Base-by-base conservation (phyloP, 2,329 filamentous ascomycete species). In the Pseudophaeomoniella oleicola region DNA sequence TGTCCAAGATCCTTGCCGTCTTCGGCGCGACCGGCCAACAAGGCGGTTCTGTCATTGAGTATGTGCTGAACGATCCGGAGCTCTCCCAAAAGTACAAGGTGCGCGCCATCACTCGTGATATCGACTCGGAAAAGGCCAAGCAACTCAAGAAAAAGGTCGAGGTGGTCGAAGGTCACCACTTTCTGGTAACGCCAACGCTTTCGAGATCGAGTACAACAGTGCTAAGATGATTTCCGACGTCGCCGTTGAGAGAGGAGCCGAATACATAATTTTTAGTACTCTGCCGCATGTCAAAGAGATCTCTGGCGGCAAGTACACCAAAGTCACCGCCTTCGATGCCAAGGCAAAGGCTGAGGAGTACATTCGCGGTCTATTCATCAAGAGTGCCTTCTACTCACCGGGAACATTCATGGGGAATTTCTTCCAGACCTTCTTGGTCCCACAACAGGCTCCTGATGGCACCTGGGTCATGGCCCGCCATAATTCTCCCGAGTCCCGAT, bases 281-380 rank as follows among this genome's bases (percentile, higher is more conserved):
- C 35, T 50, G 31, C 44, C 43, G 11, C 16, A 41, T 12, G 29
- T 46, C 6, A 43, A 27, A 2, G 35, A 45, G n/a, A 48, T 60
- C 30, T 49, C 49, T 0, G 37, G 42, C n/a, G 60, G 59, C 4
- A 51, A 49, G 12, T 46, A 59, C 9, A 48, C 40, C 13, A 44
- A 56, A 16, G 56, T 59, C 2, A 43, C 60, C 41, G 66, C 71
- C 43, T 77, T 76, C 41, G 72, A 77, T 27, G 42, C 30, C 49
- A 77, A 77, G 49, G 71, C 70, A 14, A 54, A 64, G 10, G 62
- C 71, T 0, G 71, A 73, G 44, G 45, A 58, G n/a, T 72, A 76
- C 46, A 65, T 73, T 33, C 63, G 67, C 13, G 38, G 46, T 0
- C 53, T 67, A 3, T 62, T 60, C 0, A 51, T 77, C 2, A 62